These are phyloP conservation scores for Ogataea corticis DNA, from an alignment of 805 yeast species.

Conservation along the genomic window DNA sequence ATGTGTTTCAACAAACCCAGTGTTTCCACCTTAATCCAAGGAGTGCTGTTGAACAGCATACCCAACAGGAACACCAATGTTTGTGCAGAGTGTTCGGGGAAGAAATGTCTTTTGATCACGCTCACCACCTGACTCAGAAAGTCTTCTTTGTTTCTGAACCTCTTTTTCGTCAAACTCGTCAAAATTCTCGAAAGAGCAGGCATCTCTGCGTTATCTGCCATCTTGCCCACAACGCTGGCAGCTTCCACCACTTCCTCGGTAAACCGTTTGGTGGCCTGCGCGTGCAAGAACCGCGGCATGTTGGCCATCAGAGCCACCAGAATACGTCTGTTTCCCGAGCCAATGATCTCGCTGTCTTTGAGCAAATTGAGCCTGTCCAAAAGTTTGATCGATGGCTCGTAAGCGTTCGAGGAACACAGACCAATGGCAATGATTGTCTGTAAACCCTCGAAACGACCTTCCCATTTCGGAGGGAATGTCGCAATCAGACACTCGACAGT, in stretches of 20 bases:
- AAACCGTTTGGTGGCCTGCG: conserved; percentile 60
- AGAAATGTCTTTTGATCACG: conserved; percentile 65
- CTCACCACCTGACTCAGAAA: conserved; percentile 79
- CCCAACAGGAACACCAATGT: conserved; percentile 77
- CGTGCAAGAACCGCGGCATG: conserved; percentile 81
- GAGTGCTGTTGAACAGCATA: conserved; percentile 68
- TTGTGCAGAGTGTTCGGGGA: conserved; percentile 74
- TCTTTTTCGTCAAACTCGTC: conserved; percentile 69
- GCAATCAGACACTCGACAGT: conserved; percentile 80
- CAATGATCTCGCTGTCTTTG: conserved; percentile 74
- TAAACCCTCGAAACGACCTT: conserved; percentile 87
- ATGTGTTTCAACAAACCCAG: conserved; percentile 72
- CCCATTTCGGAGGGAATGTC: conserved; percentile 95
- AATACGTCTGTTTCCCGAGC: conserved; percentile 66
- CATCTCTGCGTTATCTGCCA: conserved; percentile 60
- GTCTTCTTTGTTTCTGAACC: conserved; percentile 89
- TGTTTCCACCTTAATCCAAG: conserved; percentile 81
- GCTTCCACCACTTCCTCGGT: conserved; percentile 50
- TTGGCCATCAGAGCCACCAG: conserved; percentile 74
- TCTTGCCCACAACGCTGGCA: conserved; percentile 54
- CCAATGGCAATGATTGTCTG: conserved; percentile 82
- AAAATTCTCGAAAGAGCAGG: conserved; percentile 66
- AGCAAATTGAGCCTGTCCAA: conserved; percentile 69
- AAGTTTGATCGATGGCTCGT: conserved; percentile 72
- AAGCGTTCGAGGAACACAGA: conserved; percentile 74